phyloP scores from a whole-genome alignment of 169 alveolate species.

The Plasmodium gallinaceum region DNA sequence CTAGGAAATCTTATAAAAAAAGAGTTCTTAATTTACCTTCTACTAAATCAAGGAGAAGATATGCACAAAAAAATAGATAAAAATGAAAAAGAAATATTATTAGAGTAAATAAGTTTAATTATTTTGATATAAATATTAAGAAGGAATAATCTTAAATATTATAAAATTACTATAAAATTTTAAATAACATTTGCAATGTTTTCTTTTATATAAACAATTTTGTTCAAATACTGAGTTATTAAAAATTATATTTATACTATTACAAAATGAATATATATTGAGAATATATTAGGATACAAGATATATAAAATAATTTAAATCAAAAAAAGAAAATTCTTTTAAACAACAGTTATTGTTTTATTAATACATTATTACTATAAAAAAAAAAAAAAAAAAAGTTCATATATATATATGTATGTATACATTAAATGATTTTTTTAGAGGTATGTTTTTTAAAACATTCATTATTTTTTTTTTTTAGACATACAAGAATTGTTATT shows the following conservation, averaged over 20 bases:
- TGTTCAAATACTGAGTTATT: too few relatives aligned
- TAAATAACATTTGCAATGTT: not conserved
- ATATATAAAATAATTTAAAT: too few relatives aligned
- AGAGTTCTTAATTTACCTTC: conserved; percentile 85
- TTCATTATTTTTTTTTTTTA: conserved; percentile 11
- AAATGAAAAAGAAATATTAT: not conserved
- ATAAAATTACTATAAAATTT: not conserved
- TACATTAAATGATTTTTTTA: not conserved
- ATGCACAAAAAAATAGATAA: conserved; percentile 84
- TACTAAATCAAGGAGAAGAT: conserved; percentile 86
- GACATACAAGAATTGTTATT: not conserved
- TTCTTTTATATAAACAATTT: too few relatives aligned
- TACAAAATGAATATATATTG: too few relatives aligned
- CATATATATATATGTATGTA: conserved; percentile 12
- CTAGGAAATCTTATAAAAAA: conserved; percentile 86
- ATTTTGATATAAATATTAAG: conserved; percentile 23
- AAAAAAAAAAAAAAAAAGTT: conserved; percentile 37
- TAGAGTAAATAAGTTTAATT: not conserved
- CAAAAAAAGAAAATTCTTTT: too few relatives aligned
- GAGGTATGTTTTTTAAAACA: conserved; percentile 21
- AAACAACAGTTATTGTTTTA: conserved; percentile 5
- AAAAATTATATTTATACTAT: too few relatives aligned
- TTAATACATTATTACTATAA: conserved; percentile 50
- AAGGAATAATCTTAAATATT: too few relatives aligned
- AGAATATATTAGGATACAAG: too few relatives aligned